Percentiles rank a stretch among this genome's conserved stretches.
Evolutionary conservation across 192 early-diverging fungal genomes (phyloP).

Genomic region (Gigaspora rosea): DNA sequence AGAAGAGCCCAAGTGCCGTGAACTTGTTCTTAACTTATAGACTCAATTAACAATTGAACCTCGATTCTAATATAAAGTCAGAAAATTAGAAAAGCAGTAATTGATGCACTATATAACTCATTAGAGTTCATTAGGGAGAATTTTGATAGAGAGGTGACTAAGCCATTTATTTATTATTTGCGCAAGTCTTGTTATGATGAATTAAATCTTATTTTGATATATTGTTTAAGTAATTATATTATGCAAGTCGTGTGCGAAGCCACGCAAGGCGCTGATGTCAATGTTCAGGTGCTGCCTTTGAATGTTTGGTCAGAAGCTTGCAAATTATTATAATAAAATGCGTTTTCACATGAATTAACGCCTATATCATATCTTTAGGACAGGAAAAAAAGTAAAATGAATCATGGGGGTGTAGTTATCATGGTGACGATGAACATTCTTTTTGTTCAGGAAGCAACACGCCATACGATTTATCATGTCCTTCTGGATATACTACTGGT

Average conservation of each 20-base stretch:
- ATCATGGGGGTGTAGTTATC: too few species aligned
- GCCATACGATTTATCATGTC: too few species aligned
- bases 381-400: too few species aligned
- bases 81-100: slow-evolving; percentile 84
- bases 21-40: too few species aligned
- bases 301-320: slow-evolving; percentile 97
- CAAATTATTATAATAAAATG: slow-evolving; percentile 98
- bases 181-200: slow-evolving; percentile 7
- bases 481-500: too few species aligned
- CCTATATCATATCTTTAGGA: too few species aligned
- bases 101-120: slow-evolving; percentile 91
- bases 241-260: slow-evolving; percentile 99
- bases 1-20: slow-evolving; percentile 74
- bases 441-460: too few species aligned
- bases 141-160: slow-evolving; percentile 83
- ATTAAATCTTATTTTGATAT: slow-evolving; percentile 1
- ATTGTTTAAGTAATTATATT: slow-evolving; percentile 80
- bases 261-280: slow-evolving; percentile 72
- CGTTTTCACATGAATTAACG: slow-evolving; percentile 94
- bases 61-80: slow-evolving; percentile 47
- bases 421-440: too few species aligned
- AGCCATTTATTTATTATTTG: background rate
- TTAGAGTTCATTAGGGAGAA: slow-evolving; percentile 93
- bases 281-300: slow-evolving; percentile 89
- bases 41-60: too few species aligned